Base-by-base conservation (phyloP, 2,329 filamentous ascomycete species). In the Ceratocystis papillata region DNA sequence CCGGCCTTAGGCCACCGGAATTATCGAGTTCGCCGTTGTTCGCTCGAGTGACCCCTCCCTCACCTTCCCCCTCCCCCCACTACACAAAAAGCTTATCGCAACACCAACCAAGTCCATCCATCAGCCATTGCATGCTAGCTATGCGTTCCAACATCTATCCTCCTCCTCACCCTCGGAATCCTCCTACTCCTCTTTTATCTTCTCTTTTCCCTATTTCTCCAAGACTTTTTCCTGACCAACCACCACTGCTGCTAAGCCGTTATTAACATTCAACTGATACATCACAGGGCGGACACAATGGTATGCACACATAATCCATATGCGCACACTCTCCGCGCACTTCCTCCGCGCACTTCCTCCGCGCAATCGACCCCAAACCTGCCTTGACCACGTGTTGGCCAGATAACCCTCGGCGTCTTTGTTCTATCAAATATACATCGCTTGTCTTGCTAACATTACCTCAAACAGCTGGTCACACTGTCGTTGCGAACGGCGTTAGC, bases 401-500 rank as follows among this genome's bases (percentile, higher is more conserved):
- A 33, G 53, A 59, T 59, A 30, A 5, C 33, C 8, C 8, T 59
- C 53, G 15, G 33, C 17, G 3, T 8, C 15, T 25, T 25, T 30
- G 28, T 33, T 59, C 7, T 17, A 8, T 33, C 17, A n/a, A 25
- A 59, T 59, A 59, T 33, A 17, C 28, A n/a, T 59, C 33, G 28
- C 22, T 30, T 30, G 12, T 33, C 25, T 61, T 17, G 69, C 69
- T 57, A 67, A 71, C 64, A 69, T 69, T 41, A 62, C 45, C 41
- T 60, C 4, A 63, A 37, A 33, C 30, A 68, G 67, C 67, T 33
- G 67, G 67, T 22, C 67, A 68, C 60, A 68, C 67, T 55, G 67
- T 68, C 37, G 67, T 68, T 65, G 69, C 48, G 20, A 69, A 69
- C 65, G 69, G 69, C 15, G 57, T 70, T 44, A 68, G 67, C 67